Base-by-base conservation (phyloP, 106 monocot species). In the Iris macrosiphon region DNA sequence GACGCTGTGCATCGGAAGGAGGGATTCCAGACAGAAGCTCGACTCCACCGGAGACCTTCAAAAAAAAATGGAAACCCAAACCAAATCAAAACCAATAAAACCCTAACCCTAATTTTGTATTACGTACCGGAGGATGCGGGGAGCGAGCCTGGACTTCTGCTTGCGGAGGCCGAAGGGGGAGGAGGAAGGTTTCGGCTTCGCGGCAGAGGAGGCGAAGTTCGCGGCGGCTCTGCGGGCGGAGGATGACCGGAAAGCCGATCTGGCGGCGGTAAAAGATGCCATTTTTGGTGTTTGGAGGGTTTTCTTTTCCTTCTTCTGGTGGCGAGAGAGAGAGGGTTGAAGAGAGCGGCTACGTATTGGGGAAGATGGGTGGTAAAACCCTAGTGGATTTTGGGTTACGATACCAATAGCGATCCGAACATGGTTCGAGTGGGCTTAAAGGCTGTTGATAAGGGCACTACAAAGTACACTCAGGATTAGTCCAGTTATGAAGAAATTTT, bases 1-100 rank as follows among this genome's bases (percentile, higher is more conserved):
- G 26, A 52, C 72, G 52, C 73, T 81, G 70, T 81, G 85, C 60
- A 77, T 42, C 31, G 86, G 86, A 22, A 81, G 60, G 10, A 86
- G 68, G 46, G 81, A 77, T 53, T 86, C 86, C 56, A 86, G 34
- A 27, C 73, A 73, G 59, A 72, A 70, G 40, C 81, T 81, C 26
- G 26, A 30, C 54, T 74, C 66, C 17, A 49, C 52, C 8, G 77
- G 80, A 53, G 52, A 58, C 80, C 86, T 86, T n/a, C n/a, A n/a
- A n/a, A 1, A 60, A 35, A 41, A 38, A 55, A 33, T 27, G 13
- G 28, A 28, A 5, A 6, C 1, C 6, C 2, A 14, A 28, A 28
- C 1, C 27, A 50, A 30, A 4, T 28, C 15, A 50, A 50, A n/a
- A 15, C 26, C 6, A 40, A 46, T 3, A 6, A 50, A 53, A 20